Evolutionary conservation across 345 rosid genomes (phyloP), one percentile per base, ranked within the genome.

Genomic region (Lepidium aucheri): DNA sequence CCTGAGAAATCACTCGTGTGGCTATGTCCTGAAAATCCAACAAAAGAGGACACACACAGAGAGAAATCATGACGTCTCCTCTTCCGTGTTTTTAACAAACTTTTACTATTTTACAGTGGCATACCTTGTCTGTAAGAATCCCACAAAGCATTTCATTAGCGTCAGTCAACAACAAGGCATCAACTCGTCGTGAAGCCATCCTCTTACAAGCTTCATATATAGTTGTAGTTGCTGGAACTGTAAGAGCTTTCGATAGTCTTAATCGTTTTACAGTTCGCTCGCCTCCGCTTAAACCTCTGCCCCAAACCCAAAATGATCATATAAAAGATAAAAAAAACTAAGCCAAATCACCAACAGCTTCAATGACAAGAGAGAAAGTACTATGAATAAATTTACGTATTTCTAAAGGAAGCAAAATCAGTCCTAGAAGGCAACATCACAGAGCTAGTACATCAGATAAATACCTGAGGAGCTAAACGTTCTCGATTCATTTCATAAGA

Each of bases 51-150:
- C 43, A 45, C 45, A 14, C 9, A 30, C 12, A 20, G 7, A 47
- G 7, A 47, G 0, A 38, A 36, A 62, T 52, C 10, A 62, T 32
- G 3, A 47, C 12, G 8, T 9, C 13, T 30, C 54, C 63, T 3
- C 15, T 53, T 53, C 20, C 17, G 42, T 24, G 6, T 28, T 24
- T 12, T 1, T 1, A 32, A 43, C 32, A 28, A 14, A 38, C 12
- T 4, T 7, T 5, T 55, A 55, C 30, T 2, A 56, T n/a, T 16
- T 32, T 13, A 45, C 6, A 60, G 16, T 4, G 39, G 6, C 56
- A 47, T 63, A 91, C 99, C 94, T 89, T 95, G 72, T 91, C 99
- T 0, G 99, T 95, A 57, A 95, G 99, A 62, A 95, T 95, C 74
- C 99, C 99, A 74, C 99, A 91, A 53, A 95, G 95, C 69, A 95